Evolutionary conservation across 2,329 filamentous ascomycete species (phyloP).

Genomic region (Talaromyces sp.): DNA sequence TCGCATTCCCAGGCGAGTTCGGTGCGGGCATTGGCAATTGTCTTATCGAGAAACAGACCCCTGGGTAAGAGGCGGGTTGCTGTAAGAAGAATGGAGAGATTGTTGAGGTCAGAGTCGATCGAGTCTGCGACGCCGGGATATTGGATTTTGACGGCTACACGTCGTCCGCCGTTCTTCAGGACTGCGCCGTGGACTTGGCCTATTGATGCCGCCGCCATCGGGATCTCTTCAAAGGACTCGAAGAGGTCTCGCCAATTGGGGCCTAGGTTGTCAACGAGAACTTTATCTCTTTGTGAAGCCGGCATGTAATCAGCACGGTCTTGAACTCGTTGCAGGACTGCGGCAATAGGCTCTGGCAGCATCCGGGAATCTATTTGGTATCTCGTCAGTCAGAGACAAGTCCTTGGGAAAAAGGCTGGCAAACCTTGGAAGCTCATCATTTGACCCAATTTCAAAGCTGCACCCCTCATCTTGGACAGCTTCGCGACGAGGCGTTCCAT

Average conservation of each 20-base stretch:
- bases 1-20: constrained; percentile 98
- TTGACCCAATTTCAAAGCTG: constrained; percentile 93
- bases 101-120: constrained; percentile 94
- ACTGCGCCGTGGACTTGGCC: constrained; percentile 90
- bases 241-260: constrained; percentile 81
- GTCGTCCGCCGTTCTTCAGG: constrained; percentile 67
- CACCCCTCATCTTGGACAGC: constrained; percentile 92
- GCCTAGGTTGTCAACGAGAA: constrained; percentile 75
- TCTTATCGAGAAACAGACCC: constrained; percentile 92
- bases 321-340: constrained; percentile 89
- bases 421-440: constrained; percentile 90
- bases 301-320: constrained; percentile 99
- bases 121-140: constrained; percentile 95
- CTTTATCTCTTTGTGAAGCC: constrained; percentile 81
- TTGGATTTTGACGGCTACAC: constrained; percentile 93
- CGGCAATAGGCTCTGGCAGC: constrained; percentile 79
- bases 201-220: constrained; percentile 93
- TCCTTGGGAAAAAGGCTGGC: neutral
- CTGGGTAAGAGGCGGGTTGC: constrained; percentile 86
- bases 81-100: constrained; percentile 83
- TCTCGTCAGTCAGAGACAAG: neutral
- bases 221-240: constrained; percentile 78
- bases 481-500: constrained; percentile 91
- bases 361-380: constrained; percentile 73
- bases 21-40: constrained; percentile 87